Conservation (phyloP, 176 grass and related monocot genomes). For the Saccharum spontaneum region DNA sequence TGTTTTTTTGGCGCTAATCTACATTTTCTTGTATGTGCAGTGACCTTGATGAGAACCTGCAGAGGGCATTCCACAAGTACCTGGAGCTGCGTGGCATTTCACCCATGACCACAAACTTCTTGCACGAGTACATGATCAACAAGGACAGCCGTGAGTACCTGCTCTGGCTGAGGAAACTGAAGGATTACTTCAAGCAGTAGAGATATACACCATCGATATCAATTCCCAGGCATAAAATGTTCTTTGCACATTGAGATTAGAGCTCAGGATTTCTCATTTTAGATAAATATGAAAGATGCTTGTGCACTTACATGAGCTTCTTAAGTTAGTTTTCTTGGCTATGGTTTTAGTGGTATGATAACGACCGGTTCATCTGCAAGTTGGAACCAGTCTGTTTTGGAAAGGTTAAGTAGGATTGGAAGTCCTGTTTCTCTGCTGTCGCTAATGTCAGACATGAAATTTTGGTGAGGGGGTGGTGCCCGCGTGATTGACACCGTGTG, state of each 20-base stretch:
- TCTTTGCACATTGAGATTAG: conserved; percentile 11
- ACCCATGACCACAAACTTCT: conserved; percentile 76
- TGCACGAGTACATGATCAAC: conserved; percentile 98
- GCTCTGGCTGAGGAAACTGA: conserved; percentile 82
- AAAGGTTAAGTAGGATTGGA: background rate
- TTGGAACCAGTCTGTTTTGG: background rate
- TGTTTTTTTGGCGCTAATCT: background rate
- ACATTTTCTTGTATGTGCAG: conserved; percentile 40
- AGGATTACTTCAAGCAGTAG: conserved; percentile 69
- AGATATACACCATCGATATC: background rate
- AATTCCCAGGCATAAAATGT: background rate
- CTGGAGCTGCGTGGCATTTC: conserved; percentile 84
- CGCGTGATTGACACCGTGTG: background rate
- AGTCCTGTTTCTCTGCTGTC: no score
- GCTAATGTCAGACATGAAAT: background rate
- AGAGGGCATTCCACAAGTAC: conserved; percentile 92
- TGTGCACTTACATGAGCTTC: background rate
- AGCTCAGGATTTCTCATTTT: background rate
- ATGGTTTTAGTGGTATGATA: conserved; percentile 7
- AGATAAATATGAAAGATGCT: background rate
- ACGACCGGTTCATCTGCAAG: background rate
- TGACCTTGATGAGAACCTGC: conserved; percentile 94
- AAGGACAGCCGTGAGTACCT: conserved; percentile 95
- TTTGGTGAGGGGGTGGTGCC: background rate
- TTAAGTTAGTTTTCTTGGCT: background rate